phyloP scores from a whole-genome alignment of 306 rosid species.

The Cucurbita maxima region DNA sequence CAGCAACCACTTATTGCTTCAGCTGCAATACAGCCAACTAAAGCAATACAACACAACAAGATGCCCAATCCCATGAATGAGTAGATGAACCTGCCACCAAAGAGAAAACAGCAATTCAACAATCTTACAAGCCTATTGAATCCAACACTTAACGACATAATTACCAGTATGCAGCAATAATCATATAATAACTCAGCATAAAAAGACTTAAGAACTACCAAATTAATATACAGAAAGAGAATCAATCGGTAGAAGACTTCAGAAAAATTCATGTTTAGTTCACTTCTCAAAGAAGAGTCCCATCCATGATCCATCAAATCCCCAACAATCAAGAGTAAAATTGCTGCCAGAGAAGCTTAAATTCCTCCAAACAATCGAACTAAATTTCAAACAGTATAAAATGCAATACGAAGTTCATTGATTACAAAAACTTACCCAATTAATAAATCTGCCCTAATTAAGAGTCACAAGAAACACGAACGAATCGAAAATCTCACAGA shows the following conservation, averaged over 20 bases:
- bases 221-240: background rate
- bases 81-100: slow-evolving; percentile 69
- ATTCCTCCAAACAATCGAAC: background rate
- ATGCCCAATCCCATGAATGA: slow-evolving; percentile 77
- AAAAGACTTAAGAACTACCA: background rate
- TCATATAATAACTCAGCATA: background rate
- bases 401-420: background rate
- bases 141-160: background rate
- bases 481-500: background rate
- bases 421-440: background rate
- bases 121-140: background rate
- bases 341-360: background rate
- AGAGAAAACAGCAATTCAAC: background rate
- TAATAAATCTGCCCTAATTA: background rate
- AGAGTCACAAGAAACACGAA: background rate
- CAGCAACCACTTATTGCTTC: slow-evolving; percentile 73
- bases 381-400: background rate
- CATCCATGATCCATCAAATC: background rate
- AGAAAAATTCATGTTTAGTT: background rate
- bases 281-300: background rate
- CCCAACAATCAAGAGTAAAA: background rate
- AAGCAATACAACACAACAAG: slow-evolving; percentile 46
- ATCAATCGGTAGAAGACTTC: background rate
- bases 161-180: background rate
- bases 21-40: slow-evolving; percentile 83